Base-by-base conservation (phyloP, 192 early-diverging fungal species). In the Podila epigama region DNA sequence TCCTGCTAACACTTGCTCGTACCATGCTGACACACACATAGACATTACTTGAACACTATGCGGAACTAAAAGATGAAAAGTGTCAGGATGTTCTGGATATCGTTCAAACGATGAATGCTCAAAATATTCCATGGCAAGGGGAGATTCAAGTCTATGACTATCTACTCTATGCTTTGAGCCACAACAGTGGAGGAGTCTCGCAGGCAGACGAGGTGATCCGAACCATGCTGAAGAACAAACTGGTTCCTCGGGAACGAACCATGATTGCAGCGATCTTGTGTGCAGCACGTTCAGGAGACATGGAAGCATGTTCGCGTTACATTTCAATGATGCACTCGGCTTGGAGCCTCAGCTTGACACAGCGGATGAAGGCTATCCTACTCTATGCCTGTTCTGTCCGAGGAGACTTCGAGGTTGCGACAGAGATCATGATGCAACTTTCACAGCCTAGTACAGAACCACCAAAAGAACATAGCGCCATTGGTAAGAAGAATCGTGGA, bases 311-410 rank as follows among this genome's bases (percentile, higher is more conserved):
- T 18, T 67, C 65, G 0, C 39, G 65, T 27, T 68, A 75, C 42
- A 68, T 75, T 42, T 31, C 32, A 5, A 39, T 52, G n/a, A 75
- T 75, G 72, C 72, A 75, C 20, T 44, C 48, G 33, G 65, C 67
- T 3, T 75, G 72, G 72, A 35, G 53, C 51, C 20, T 75, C 5
- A 37, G 35, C 4, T 22, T 75, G 6, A 31, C 59, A 0, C 65
- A 75, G 12, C 64, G 64, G 2, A 75, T 75, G 72, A 75, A 75
- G 59, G 72, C 72, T 8, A 75, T 75, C 37, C 20, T 75, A 22
- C n/a, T 75, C 13, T 75, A 75, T 51, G 72, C 60, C 2, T 75
- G 72, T 29, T 64, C 72, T 39, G 62, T 63, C 27, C 72, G 72
- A 57, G 72, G 72, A 2, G 72, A 75, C 36, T 75, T 75, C 34